Base-by-base conservation (phyloP, 2,329 filamentous ascomycete species). In the Atkinsonella hypoxylon region DNA sequence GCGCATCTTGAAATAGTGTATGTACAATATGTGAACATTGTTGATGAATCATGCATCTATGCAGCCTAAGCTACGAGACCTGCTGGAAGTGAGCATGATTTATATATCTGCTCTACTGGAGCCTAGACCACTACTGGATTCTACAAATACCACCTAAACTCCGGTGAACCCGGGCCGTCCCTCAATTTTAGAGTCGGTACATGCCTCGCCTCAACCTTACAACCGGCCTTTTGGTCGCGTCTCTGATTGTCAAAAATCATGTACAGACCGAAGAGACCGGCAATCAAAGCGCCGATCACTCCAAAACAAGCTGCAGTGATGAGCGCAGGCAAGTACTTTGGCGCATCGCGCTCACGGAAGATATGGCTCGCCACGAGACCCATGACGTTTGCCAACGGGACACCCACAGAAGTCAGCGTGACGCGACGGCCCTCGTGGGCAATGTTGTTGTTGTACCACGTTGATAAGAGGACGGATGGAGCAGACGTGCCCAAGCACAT, bases 401-500 rank as follows among this genome's bases (percentile, higher is more conserved):
- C 85, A 22, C 82, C 83, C 17, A 89, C 76, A 30, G 79, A 82
- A 0, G 85, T 89, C 13, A 89, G 70, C 0, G 82, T 73, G 6
- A 88, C 74, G 45, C 86, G 81, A 38, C 81, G 78, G 51, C 83
- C 82, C 65, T 90, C 87, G 59, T 90, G 78, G 1, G 85, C 85
- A 51, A 89, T 78, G 62, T 91, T 91, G 71, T 90, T 90, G 68
- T 87, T 90, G 68, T 89, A 89, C 82, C 62, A 70, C 30, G 51
- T 79, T 72, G 56, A 81, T 69, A 83, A 70, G 12, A 90, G 71
- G 9, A 89, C 85, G 0, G 80, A 85, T 0, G 87, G 85, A 0
- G 85, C 85, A 1, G 81, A 83, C 0, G 84, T 88, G 15, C 86
- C 86, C 81, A 84, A 89, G 11, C 81, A 85, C 83, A 89, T 88